Evolutionary conservation across 345 rosid genomes (phyloP).

Genomic region (Alliaria petiolata): DNA sequence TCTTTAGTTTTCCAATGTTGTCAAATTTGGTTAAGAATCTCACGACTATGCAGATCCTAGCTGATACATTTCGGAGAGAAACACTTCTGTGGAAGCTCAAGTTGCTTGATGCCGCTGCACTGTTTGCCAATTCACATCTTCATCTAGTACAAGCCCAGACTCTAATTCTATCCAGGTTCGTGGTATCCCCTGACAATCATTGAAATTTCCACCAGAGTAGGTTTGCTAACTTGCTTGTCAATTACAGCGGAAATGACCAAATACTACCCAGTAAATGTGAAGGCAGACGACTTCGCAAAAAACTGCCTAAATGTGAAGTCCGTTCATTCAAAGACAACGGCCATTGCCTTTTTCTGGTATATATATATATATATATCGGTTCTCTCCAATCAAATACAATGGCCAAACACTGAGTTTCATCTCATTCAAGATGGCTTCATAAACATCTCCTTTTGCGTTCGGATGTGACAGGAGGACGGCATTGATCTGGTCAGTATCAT

Average conservation of each 20-base stretch:
- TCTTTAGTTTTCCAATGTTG: not conserved
- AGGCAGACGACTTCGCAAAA: conserved; percentile 48
- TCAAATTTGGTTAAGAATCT: conserved; percentile 21
- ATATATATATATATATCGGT: conserved; percentile 36
- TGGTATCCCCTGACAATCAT: not conserved
- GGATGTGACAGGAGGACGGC: conserved; percentile 55
- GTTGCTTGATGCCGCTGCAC: conserved; percentile 57
- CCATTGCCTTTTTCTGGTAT: conserved; percentile 82
- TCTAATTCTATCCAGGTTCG: conserved; percentile 60
- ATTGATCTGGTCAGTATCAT: conserved; percentile 56
- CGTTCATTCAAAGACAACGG: conserved; percentile 57
- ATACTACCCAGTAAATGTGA: conserved; percentile 67
- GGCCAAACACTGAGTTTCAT: not conserved
- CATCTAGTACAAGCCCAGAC: conserved; percentile 67
- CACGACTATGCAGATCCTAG: conserved; percentile 48
- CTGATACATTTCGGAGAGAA: conserved; percentile 47
- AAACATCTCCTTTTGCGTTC: not conserved
- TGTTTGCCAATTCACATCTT: conserved; percentile 64
- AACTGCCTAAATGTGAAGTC: conserved; percentile 45
- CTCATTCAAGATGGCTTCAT: conserved; percentile 9
- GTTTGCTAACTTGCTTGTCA: not conserved
- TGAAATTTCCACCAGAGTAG: not conserved
- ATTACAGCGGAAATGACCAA: conserved; percentile 71
- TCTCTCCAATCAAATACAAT: not conserved
- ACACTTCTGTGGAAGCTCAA: conserved; percentile 75